Conservation (phyloP, 2,329 filamentous ascomycete species). For the Diplodia intermedia region DNA sequence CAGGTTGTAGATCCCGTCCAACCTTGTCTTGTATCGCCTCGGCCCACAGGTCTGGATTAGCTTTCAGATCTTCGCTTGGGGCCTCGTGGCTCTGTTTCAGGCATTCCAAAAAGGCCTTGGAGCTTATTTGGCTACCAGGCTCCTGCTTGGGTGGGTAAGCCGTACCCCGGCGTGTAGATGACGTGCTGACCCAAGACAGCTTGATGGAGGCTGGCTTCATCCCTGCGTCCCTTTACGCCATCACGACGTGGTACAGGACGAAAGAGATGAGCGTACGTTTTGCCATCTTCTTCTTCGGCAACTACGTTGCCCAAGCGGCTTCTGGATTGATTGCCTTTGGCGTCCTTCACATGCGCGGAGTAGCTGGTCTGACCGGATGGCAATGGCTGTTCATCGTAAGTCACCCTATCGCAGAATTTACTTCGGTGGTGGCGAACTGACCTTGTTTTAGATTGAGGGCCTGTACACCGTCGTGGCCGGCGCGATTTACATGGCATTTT, state of each 20-base stretch:
- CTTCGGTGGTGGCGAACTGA: conserved; percentile 35
- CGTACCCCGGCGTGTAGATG: not conserved
- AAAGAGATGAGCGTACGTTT: conserved; percentile 65
- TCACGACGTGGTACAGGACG: conserved; percentile 64
- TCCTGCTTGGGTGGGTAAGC: conserved; percentile 47
- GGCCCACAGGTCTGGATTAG: conserved; percentile 51
- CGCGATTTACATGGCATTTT: conserved; percentile 43
- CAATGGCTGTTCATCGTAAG: conserved; percentile 51
- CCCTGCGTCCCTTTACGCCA: conserved; percentile 56
- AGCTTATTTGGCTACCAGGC: conserved; percentile 48
- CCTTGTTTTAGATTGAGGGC: conserved; percentile 39
- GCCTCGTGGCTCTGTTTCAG: conserved; percentile 51
- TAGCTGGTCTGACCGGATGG: conserved; percentile 53
- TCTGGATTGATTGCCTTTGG: conserved; percentile 65
- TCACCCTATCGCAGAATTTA: conserved; percentile 33
- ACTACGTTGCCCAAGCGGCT: conserved; percentile 65
- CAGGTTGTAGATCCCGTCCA: conserved; percentile 20
- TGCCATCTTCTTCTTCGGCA: conserved; percentile 66
- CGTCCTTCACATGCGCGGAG: conserved; percentile 67
- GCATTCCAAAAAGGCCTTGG: conserved; percentile 50
- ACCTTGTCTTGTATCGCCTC: conserved; percentile 41
- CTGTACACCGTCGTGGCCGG: conserved; percentile 45
- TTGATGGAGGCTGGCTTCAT: conserved; percentile 54
- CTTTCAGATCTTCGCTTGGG: conserved; percentile 48
- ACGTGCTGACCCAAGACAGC: not conserved